Evolutionary conservation across 306 rosid species (phyloP).

Genomic region (Vachellia pachyceras): DNA sequence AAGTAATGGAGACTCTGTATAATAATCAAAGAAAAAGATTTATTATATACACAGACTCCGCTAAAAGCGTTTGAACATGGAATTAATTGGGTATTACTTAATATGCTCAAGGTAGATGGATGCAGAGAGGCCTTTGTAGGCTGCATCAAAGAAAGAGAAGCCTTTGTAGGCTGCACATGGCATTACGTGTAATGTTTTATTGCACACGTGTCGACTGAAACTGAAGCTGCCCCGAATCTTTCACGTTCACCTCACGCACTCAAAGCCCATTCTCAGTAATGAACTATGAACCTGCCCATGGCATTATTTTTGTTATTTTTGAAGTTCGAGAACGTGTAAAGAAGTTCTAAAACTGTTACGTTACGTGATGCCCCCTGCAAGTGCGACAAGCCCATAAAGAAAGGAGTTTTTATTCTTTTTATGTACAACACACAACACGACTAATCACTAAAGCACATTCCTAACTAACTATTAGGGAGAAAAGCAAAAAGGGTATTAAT

Average conservation of each 20-base stretch:
- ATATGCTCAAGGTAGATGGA: neutral
- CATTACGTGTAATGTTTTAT: neutral
- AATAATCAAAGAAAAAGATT: neutral
- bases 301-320: too few relatives aligned
- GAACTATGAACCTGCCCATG: too few relatives aligned
- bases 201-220: constrained; percentile 1
- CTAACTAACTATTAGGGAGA: neutral
- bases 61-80: neutral
- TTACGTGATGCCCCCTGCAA: neutral
- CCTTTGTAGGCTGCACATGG: constrained; percentile 12
- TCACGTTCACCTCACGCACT: neutral
- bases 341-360: neutral
- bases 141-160: too few relatives aligned
- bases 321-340: neutral
- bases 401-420: neutral
- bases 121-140: neutral
- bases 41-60: neutral
- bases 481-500: neutral
- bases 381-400: neutral
- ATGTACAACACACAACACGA: neutral
- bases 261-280: neutral
- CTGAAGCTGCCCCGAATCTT: neutral
- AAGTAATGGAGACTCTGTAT: neutral
- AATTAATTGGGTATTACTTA: neutral
- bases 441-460: neutral